These are phyloP conservation scores for Penicillium pulvis DNA, from an alignment of 495 filamentous ascomycete species.

Conservation along the genomic window DNA sequence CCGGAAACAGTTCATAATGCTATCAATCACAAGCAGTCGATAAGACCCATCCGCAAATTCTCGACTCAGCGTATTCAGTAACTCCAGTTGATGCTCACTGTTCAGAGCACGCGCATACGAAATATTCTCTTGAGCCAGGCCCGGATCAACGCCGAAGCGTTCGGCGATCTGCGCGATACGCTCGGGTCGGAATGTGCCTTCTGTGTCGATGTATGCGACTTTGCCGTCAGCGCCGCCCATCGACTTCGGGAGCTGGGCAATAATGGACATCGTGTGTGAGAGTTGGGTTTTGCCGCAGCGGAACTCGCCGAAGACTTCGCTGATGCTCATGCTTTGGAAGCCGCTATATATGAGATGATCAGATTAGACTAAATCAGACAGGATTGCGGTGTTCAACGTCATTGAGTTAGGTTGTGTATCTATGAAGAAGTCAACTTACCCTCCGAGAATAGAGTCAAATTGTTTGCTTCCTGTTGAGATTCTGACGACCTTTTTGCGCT, in stretches of 20 bases:
- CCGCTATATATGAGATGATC: constrained; percentile 49
- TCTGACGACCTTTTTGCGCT: constrained; percentile 66
- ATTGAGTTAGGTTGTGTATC: neutral
- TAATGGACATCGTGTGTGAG: constrained; percentile 68
- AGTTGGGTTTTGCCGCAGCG: constrained; percentile 78
- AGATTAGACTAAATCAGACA: neutral
- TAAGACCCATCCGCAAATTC: constrained; percentile 71
- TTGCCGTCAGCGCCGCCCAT: constrained; percentile 77
- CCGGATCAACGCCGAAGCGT: constrained; percentile 69
- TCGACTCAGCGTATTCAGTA: constrained; percentile 65
- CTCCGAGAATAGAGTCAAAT: constrained; percentile 71
- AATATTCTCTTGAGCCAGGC: constrained; percentile 73
- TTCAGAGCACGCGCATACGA: constrained; percentile 71
- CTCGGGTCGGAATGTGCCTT: constrained; percentile 78
- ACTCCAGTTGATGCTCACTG: constrained; percentile 74
- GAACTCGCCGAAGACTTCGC: constrained; percentile 73
- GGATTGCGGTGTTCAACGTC: neutral
- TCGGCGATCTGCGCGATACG: constrained; percentile 72
- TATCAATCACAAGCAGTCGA: constrained; percentile 74
- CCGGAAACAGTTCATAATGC: constrained; percentile 77
- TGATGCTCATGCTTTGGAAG: constrained; percentile 81
- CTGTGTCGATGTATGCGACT: constrained; percentile 80
- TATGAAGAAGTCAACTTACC: constrained; percentile 41
- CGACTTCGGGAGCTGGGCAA: constrained; percentile 60
- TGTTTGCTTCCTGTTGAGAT: constrained; percentile 78